These are phyloP conservation scores for Ogataea pilisensis DNA, from an alignment of 805 yeast species.

Conservation along the genomic window DNA sequence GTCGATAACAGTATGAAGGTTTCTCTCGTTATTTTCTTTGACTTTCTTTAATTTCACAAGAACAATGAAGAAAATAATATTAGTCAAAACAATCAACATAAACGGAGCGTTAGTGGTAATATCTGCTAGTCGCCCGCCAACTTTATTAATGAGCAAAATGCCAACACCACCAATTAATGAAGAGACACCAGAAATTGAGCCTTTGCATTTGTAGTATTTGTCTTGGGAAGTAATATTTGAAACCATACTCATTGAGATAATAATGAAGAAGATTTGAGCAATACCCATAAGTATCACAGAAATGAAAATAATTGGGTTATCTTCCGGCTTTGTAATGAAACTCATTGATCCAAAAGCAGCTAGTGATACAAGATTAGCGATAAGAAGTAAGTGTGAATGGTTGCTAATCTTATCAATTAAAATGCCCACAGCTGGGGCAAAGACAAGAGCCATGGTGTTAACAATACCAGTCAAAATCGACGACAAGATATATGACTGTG, in stretches of 20 bases:
- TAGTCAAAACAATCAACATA: conserved; percentile 43
- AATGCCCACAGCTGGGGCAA: conserved; percentile 63
- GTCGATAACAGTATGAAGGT: conserved; percentile 7
- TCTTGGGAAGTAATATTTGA: conserved; percentile 38
- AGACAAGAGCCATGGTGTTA: conserved; percentile 50
- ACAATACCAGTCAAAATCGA: conserved; percentile 69
- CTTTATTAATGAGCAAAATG: conserved; percentile 50
- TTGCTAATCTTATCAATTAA: conserved; percentile 43
- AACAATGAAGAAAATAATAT: conserved; percentile 27
- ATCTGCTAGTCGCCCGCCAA: conserved; percentile 63
- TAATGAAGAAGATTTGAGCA: conserved; percentile 58
- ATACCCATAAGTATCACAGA: conserved; percentile 49
- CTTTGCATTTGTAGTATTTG: conserved; percentile 42
- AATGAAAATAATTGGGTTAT: conserved; percentile 32
- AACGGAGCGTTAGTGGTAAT: conserved; percentile 57
- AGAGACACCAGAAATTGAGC: conserved; percentile 67
- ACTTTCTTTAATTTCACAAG: conserved; percentile 26
- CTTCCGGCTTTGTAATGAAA: conserved; percentile 31
- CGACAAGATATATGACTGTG: conserved; percentile 59
- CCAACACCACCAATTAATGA: conserved; percentile 70
- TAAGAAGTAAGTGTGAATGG: conserved; percentile 28
- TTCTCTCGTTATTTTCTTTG: conserved; percentile 17
- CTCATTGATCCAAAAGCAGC: conserved; percentile 39
- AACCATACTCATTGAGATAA: conserved; percentile 57
- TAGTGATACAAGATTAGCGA: conserved; percentile 41